Conservation (phyloP, 495 filamentous ascomycete genomes). For the Delitschia confertaspora region DNA sequence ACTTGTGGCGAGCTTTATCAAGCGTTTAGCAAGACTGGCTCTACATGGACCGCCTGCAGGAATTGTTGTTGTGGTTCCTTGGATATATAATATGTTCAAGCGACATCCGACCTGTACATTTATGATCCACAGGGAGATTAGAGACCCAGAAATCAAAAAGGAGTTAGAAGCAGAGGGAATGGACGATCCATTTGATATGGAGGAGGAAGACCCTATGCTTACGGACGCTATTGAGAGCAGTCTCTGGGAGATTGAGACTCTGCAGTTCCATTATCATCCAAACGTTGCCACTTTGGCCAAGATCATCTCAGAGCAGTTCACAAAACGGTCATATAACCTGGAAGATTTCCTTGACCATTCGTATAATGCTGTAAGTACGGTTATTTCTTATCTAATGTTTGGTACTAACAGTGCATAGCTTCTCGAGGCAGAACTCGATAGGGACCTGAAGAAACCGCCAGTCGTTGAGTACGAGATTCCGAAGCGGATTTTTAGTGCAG, state of each 20-base stretch:
- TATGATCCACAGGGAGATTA: conserved; percentile 78
- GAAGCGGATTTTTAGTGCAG: conserved; percentile 67
- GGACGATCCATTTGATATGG: conserved; percentile 67
- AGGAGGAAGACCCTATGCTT: conserved; percentile 71
- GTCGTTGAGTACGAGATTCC: conserved; percentile 92
- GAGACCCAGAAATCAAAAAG: conserved; percentile 47
- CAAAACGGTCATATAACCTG: conserved; percentile 81
- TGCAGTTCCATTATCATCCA: conserved; percentile 92
- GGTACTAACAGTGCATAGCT: conserved; percentile 42
- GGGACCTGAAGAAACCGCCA: conserved; percentile 72
- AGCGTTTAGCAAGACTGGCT: conserved; percentile 70
- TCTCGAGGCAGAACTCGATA: conserved; percentile 70
- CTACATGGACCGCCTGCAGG: conserved; percentile 79
- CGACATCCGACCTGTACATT: conserved; percentile 83
- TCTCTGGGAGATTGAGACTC: conserved; percentile 85
- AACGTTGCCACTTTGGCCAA: conserved; percentile 91
- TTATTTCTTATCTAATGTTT: background rate
- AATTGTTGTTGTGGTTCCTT: conserved; percentile 81
- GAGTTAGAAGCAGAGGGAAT: conserved; percentile 56
- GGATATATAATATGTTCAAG: conserved; percentile 91
- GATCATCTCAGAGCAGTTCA: conserved; percentile 95
- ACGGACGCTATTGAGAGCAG: conserved; percentile 84
- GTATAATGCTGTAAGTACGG: conserved; percentile 64
- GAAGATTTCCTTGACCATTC: conserved; percentile 97
- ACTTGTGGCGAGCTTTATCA: conserved; percentile 92